phyloP scores from a whole-genome alignment of 495 filamentous ascomycete genomes.

The Lasiosphaeria ovina region DNA sequence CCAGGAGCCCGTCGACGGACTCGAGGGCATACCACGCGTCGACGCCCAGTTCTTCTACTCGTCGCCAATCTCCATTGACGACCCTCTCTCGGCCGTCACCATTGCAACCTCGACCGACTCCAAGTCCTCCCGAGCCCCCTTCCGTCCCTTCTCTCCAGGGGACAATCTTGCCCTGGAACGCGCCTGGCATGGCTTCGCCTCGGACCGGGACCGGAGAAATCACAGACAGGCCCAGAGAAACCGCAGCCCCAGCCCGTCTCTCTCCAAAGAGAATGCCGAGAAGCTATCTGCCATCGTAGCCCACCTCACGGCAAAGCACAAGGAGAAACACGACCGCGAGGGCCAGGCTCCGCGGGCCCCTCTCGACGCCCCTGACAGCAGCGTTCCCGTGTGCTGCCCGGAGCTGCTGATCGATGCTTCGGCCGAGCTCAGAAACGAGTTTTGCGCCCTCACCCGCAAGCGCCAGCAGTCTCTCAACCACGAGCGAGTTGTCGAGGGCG shows the following conservation, averaged over 20 bases:
- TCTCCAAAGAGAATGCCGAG: slow-evolving; percentile 37
- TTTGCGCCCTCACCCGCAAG: slow-evolving; percentile 44
- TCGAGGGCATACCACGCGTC: slow-evolving; percentile 51
- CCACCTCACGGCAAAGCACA: slow-evolving; percentile 36
- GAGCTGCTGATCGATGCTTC: slow-evolving; percentile 42
- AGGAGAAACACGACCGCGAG: slow-evolving; percentile 33
- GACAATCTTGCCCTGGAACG: slow-evolving; percentile 74
- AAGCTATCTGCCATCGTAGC: slow-evolving; percentile 48
- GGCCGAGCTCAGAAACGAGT: slow-evolving; percentile 42
- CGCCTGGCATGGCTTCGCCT: slow-evolving; percentile 61
- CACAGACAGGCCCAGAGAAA: slow-evolving; percentile 34
- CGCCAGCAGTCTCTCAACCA: slow-evolving; percentile 35
- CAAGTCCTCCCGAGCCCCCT: slow-evolving; percentile 51
- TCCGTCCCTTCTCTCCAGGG: slow-evolving; percentile 72
- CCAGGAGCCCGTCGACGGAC: slow-evolving; percentile 28
- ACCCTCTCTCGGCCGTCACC: slow-evolving; percentile 70
- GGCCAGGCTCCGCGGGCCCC: slow-evolving; percentile 27
- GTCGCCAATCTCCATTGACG: slow-evolving; percentile 74
- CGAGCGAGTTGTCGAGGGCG: slow-evolving; percentile 40
- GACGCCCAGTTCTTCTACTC: slow-evolving; percentile 79
- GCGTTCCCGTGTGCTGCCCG: slow-evolving; percentile 37
- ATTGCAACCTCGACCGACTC: slow-evolving; percentile 51
- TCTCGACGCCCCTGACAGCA: slow-evolving; percentile 1
- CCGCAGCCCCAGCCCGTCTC: slow-evolving; percentile 28
- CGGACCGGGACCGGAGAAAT: slow-evolving; percentile 43